Base-by-base conservation (phyloP, 768 basidiomycete genomes). In the Lentinula sp. region DNA sequence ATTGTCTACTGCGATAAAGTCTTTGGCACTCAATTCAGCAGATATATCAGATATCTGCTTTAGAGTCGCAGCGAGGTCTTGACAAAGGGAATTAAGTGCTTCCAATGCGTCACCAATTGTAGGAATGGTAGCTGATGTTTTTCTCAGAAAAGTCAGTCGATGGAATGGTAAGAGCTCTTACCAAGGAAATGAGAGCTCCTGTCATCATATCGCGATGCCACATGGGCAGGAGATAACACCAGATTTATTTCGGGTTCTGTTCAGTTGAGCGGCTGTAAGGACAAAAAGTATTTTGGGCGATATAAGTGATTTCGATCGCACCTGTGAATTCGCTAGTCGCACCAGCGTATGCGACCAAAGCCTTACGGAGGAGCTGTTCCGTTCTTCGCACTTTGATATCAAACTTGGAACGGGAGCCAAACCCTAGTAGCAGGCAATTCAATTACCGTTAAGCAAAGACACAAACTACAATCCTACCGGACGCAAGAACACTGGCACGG, bases 41-140 rank as follows among this genome's bases (percentile, higher is more conserved):
- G 83, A 79, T 13, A 94, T 74, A 65, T 86, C 85, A 3, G 78
- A 73, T 34, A 91, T 87, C 62, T 89, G 85, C 62, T 85, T 84
- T 61, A 92, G 70, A 1, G 78, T 83, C 34, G 78, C 78, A 0
- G 80, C 69, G 2, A 95, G 81, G 63, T 88, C 85, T 7, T 75
- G 77, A 57, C 83, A 82, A 2, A 93, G 78, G 48, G 81, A 78
- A 40, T 83, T 80, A 48, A 93, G 74, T 0, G 87, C 84, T 55
- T 87, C 84, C 23, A 92, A 78, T 2, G 85, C 82, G 66, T 92
- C 87, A 3, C 89, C 88, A 3, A 93, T 75, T 0, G 87, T 89
- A 9, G 91, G 91, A 16, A 89, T 80, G 7, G 88, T 88, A 1
- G 87, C 91, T 90, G 63, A 8, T 61, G 57, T 28, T 16, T 18